These are phyloP conservation scores for Neospermospora avenae DNA, from an alignment of 2,329 filamentous ascomycete species.

Conservation along the genomic window DNA sequence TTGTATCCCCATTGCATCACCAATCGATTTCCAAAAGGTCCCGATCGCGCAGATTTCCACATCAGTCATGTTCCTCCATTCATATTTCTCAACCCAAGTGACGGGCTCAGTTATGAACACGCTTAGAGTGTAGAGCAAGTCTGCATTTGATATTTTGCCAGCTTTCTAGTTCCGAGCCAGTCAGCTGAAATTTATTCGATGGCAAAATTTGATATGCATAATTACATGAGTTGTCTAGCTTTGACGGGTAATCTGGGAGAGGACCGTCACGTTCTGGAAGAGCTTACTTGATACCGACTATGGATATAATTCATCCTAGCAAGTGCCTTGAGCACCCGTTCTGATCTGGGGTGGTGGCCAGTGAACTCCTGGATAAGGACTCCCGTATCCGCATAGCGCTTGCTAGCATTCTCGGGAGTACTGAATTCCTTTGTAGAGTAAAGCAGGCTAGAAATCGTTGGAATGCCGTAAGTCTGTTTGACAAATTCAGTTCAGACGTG, in stretches of 20 bases:
- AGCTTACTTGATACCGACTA: slow-evolving; percentile 42
- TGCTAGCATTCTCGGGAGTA: slow-evolving; percentile 44
- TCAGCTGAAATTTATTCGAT: not conserved
- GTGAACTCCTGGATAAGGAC: slow-evolving; percentile 27
- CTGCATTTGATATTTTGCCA: slow-evolving; percentile 57
- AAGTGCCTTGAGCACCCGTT: slow-evolving; percentile 48
- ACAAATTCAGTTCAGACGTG: not conserved
- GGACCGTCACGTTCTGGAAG: no score
- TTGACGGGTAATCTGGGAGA: not conserved
- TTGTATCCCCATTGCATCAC: slow-evolving; percentile 65
- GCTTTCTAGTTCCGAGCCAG: slow-evolving; percentile 36
- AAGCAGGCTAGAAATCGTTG: slow-evolving; percentile 49
- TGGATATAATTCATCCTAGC: slow-evolving; percentile 65
- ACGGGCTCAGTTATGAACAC: slow-evolving; percentile 65
- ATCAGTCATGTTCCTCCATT: slow-evolving; percentile 66
- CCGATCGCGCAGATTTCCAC: slow-evolving; percentile 66
- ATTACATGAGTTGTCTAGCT: no score
- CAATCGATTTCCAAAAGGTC: slow-evolving; percentile 68
- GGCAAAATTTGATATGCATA: not conserved
- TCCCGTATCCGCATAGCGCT: slow-evolving; percentile 34
- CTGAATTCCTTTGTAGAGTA: slow-evolving; percentile 48
- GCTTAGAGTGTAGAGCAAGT: slow-evolving; percentile 63
- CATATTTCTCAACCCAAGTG: slow-evolving; percentile 60
- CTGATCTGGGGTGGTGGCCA: slow-evolving; percentile 22
- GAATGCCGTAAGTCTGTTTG: slow-evolving; percentile 52